Conservation (phyloP, 2,329 filamentous ascomycete species). For the Trichoderma aggressivum region DNA sequence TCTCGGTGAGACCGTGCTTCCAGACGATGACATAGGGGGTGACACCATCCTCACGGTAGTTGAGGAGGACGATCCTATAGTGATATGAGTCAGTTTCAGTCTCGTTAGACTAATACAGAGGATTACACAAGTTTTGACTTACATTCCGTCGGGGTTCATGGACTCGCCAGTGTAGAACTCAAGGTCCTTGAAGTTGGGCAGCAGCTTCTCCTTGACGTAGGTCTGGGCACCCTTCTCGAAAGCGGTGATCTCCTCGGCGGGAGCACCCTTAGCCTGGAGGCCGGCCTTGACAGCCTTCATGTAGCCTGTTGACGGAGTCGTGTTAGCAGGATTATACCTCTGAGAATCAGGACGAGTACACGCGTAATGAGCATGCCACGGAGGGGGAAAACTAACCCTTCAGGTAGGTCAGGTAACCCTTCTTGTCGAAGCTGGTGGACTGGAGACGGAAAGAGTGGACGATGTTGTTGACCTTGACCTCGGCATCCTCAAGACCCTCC, state of each 20-base stretch:
- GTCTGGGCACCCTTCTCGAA: constrained; percentile 74
- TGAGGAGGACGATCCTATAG: constrained; percentile 77
- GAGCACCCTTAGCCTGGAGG: constrained; percentile 60
- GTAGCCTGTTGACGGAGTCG: constrained; percentile 57
- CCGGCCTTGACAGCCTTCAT: constrained; percentile 81
- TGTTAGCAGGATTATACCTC: neutral
- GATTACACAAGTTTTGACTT: constrained; percentile 38
- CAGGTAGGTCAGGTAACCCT: constrained; percentile 75
- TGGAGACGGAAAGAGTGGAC: constrained; percentile 88
- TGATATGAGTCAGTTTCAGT: constrained; percentile 10
- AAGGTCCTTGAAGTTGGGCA: constrained; percentile 88
- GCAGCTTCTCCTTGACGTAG: constrained; percentile 79
- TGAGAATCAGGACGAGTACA: neutral
- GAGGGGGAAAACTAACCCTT: constrained; percentile 58
- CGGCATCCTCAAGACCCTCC: constrained; percentile 67
- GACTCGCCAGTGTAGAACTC: constrained; percentile 91
- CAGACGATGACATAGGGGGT: constrained; percentile 88
- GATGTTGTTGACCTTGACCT: constrained; percentile 84
- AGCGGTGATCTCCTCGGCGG: constrained; percentile 64
- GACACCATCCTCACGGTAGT: constrained; percentile 94
- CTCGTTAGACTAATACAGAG: fast-evolving
- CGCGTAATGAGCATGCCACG: no score
- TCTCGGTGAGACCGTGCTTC: constrained; percentile 88
- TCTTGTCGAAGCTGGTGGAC: constrained; percentile 80
- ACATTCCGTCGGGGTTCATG: constrained; percentile 95